phyloP scores from a whole-genome alignment of 495 filamentous ascomycete species.

The Neurospora intermedia region DNA sequence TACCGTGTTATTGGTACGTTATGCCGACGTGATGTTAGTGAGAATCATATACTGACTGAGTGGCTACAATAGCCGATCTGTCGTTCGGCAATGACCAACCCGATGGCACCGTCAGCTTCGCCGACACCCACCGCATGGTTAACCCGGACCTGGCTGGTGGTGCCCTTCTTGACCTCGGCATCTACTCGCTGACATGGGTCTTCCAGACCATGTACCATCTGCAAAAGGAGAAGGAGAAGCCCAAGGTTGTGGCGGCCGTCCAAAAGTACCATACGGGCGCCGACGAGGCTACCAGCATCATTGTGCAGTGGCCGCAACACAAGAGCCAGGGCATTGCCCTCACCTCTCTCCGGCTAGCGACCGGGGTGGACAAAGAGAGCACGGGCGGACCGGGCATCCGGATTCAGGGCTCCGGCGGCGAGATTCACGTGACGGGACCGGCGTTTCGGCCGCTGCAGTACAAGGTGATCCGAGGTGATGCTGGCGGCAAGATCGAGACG shows the following conservation, averaged over 20 bases:
- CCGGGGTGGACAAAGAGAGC: constrained; percentile 53
- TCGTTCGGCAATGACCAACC: constrained; percentile 33
- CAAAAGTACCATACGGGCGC: constrained; percentile 70
- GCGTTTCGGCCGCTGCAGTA: constrained; percentile 61
- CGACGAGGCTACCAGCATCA: constrained; percentile 71
- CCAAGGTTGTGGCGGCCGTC: constrained; percentile 45
- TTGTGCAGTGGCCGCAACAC: constrained; percentile 63
- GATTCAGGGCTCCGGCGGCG: constrained; percentile 78
- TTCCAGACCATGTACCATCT: constrained; percentile 86
- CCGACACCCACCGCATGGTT: constrained; percentile 63
- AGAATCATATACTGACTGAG: background rate
- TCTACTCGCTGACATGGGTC: constrained; percentile 88
- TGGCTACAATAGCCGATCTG: constrained; percentile 42
- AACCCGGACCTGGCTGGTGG: constrained; percentile 82
- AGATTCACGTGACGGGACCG: constrained; percentile 71
- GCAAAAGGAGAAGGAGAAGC: constrained; percentile 43
- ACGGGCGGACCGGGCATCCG: constrained; percentile 58
- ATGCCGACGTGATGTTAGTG: background rate
- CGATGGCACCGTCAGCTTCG: constrained; percentile 34
- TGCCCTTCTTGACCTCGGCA: constrained; percentile 74
- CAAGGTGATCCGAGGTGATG: constrained; percentile 43
- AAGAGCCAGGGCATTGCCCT: constrained; percentile 66
- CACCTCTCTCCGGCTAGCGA: constrained; percentile 57
- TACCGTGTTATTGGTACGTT: constrained; percentile 54
- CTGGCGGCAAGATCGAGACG: constrained; percentile 39